Evolutionary conservation across 176 grass and related monocot species (phyloP).

Genomic region (Neostapfia colusana): DNA sequence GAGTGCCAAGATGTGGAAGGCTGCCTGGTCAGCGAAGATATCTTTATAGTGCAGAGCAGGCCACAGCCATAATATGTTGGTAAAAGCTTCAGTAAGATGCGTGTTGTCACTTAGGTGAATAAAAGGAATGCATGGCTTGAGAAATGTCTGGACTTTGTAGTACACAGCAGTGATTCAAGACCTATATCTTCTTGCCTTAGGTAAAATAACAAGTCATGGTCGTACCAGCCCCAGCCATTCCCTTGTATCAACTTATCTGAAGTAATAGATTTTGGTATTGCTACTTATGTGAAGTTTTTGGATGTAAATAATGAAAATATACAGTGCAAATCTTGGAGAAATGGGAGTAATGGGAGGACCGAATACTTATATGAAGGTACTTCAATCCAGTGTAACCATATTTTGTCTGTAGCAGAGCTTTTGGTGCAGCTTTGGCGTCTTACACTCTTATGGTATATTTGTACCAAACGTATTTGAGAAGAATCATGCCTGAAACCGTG

Average conservation of each 20-base stretch:
- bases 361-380: too few species aligned
- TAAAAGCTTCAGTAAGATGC: not conserved
- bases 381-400: too few species aligned
- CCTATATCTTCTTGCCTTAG: not conserved
- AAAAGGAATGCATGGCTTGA: constrained; percentile 2
- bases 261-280: not conserved
- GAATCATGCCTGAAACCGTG: too few species aligned
- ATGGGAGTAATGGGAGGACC: not conserved
- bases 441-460: too few species aligned
- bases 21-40: constrained; percentile 73
- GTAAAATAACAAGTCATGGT: not conserved
- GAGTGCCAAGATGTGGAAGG: constrained; percentile 91
- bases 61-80: constrained; percentile 52
- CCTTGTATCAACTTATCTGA: not conserved
- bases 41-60: constrained; percentile 91
- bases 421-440: too few species aligned
- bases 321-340: not conserved
- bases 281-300: not conserved
- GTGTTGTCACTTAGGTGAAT: constrained; percentile 32
- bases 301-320: not conserved
- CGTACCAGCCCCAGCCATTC: not conserved
- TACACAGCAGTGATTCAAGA: not conserved
- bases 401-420: too few species aligned
- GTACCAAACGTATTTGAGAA: too few species aligned
- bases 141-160: not conserved